Conservation (phyloP, 768 basidiomycete genomes). For the Boletus edulis region DNA sequence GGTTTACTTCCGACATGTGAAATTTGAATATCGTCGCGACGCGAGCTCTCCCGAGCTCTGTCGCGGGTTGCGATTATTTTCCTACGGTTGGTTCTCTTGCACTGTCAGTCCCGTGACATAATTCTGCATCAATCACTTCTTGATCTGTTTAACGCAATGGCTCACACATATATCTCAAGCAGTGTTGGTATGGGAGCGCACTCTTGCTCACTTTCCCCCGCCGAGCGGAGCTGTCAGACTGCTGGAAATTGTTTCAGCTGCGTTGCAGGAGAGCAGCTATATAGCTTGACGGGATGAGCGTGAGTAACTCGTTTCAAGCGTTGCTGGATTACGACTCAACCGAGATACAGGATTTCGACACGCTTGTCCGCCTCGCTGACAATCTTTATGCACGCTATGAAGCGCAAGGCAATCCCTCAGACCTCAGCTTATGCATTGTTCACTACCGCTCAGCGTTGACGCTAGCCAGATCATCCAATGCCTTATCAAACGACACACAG, state of each 20-base stretch:
- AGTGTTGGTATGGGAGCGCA: constrained; percentile 1
- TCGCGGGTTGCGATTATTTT: background rate
- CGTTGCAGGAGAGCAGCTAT: background rate
- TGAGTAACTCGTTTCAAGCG: constrained; percentile 3
- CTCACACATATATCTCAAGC: constrained; percentile 15
- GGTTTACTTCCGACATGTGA: background rate
- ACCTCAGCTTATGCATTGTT: constrained; percentile 26
- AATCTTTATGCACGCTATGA: constrained; percentile 25
- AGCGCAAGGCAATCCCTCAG: constrained; percentile 16
- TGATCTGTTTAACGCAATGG: constrained; percentile 4
- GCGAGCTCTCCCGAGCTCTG: background rate
- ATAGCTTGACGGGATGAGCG: constrained; percentile 13
- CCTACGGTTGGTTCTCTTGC: constrained; percentile 1
- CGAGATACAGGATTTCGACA: constrained; percentile 18
- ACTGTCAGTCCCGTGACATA: constrained; percentile 12
- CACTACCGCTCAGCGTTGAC: constrained; percentile 27
- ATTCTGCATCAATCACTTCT: constrained; percentile 4
- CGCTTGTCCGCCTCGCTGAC: constrained; percentile 24
- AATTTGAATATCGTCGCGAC: background rate
- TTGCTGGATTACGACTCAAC: background rate
- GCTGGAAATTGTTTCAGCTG: background rate
- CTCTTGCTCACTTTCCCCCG: background rate
- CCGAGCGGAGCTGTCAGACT: background rate
- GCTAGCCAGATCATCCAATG: constrained; percentile 15
- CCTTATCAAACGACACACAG: constrained; percentile 18